These are phyloP conservation scores for Fusarium agapanthi DNA, from an alignment of 2,329 filamentous ascomycete genomes.

Conservation along the genomic window DNA sequence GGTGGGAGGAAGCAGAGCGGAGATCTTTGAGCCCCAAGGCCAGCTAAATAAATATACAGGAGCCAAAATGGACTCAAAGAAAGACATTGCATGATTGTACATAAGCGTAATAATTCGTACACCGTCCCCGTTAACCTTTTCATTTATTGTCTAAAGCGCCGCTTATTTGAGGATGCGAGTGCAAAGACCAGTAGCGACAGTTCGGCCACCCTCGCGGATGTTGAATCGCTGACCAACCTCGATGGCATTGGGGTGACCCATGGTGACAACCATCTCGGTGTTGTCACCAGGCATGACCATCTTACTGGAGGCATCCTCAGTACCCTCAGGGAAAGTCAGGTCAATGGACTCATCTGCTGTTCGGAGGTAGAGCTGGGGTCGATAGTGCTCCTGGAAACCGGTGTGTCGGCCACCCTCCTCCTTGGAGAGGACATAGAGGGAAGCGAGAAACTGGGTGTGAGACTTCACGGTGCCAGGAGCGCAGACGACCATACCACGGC, in stretches of 20 bases:
- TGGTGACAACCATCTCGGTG: slow-evolving; percentile 92
- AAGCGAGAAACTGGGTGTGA: slow-evolving; percentile 90
- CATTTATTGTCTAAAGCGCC: slow-evolving; percentile 14
- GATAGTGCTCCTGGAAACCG: slow-evolving; percentile 95
- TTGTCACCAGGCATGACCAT: slow-evolving; percentile 99
- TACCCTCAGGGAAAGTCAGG: slow-evolving; percentile 87
- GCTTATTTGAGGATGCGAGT: slow-evolving; percentile 74
- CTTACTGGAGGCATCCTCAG: slow-evolving; percentile 74
- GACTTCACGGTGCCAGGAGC: slow-evolving; percentile 86
- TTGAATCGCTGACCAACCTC: slow-evolving; percentile 97
- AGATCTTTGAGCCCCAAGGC: slow-evolving; percentile 49
- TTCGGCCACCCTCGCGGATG: slow-evolving; percentile 94
- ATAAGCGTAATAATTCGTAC: slow-evolving; percentile 41
- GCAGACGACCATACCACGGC: slow-evolving; percentile 92
- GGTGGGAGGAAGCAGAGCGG: slow-evolving; percentile 53
- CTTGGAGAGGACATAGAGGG: slow-evolving; percentile 96
- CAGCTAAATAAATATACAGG: slow-evolving; percentile 50
- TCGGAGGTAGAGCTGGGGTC: slow-evolving; percentile 94
- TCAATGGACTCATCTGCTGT: slow-evolving; percentile 84
- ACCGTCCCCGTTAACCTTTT: slow-evolving; percentile 32
- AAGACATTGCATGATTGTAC: slow-evolving; percentile 41
- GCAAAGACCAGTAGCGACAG: slow-evolving; percentile 83
- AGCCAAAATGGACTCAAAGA: slow-evolving; percentile 45
- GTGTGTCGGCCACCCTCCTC: slow-evolving; percentile 98
- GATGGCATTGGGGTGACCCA: slow-evolving; percentile 85